Evolutionary conservation across 441 rosid genomes (phyloP).

Genomic region (Erodium texanum): DNA sequence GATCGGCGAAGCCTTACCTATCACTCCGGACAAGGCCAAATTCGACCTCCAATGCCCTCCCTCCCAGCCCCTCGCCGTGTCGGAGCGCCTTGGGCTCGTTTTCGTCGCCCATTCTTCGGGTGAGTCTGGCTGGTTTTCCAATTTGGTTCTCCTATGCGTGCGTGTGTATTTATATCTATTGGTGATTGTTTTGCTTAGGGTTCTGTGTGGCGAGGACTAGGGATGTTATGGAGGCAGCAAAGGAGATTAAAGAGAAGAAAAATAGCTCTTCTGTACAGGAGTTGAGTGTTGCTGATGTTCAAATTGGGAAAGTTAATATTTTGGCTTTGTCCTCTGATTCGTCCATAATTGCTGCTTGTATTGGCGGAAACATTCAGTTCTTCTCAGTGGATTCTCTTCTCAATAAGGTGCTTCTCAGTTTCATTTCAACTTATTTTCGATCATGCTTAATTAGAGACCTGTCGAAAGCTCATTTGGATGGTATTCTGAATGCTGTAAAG

Average conservation of each 20-base stretch:
- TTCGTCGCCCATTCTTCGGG: constrained; percentile 73
- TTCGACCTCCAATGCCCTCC: constrained; percentile 51
- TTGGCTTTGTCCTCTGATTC: constrained; percentile 56
- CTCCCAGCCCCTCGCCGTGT: constrained; percentile 57
- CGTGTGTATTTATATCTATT: neutral
- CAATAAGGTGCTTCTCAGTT: constrained; percentile 32
- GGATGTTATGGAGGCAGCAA: constrained; percentile 55
- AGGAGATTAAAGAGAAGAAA: constrained; percentile 28
- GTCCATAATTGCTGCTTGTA: constrained; percentile 52
- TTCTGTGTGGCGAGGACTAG: constrained; percentile 64
- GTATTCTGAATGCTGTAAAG: neutral
- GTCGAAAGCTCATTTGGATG: neutral
- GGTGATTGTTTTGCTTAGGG: constrained; percentile 36
- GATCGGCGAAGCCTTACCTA: constrained; percentile 57
- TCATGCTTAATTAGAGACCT: neutral
- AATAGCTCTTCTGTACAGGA: constrained; percentile 33
- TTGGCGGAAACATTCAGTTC: constrained; percentile 40
- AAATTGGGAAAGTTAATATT: constrained; percentile 38
- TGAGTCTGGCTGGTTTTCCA: constrained; percentile 8
- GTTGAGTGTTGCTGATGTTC: constrained; percentile 51
- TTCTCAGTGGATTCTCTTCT: constrained; percentile 51
- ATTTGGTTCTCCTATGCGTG: neutral
- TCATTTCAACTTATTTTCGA: neutral
- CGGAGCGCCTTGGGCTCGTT: constrained; percentile 39
- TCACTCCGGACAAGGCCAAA: constrained; percentile 23